phyloP scores from a whole-genome alignment of 345 rosid species.

The Salix viminalis region DNA sequence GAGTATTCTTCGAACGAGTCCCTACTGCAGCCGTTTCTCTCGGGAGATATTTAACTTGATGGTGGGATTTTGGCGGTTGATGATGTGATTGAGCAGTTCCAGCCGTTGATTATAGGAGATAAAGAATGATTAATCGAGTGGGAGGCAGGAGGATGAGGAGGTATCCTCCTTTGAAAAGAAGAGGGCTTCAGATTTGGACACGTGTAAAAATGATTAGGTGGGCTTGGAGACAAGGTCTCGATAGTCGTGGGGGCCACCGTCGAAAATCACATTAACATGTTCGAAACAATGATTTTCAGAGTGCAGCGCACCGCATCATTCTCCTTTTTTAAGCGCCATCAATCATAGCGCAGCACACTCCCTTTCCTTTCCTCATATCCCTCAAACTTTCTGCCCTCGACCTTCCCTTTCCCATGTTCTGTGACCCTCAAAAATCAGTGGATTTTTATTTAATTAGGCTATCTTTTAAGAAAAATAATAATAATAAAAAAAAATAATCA shows the following conservation, averaged over 20 bases:
- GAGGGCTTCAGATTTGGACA: background rate
- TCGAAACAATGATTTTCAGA: slow-evolving; percentile 12
- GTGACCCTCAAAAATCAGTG: no score
- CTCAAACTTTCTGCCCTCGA: background rate
- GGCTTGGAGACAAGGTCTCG: background rate
- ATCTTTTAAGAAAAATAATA: no score
- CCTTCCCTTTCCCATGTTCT: background rate
- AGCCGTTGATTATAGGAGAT: background rate
- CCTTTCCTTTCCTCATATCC: background rate
- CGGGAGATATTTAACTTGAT: background rate
- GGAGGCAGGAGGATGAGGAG: background rate
- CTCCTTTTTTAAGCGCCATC: background rate
- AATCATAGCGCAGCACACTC: background rate
- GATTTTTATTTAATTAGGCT: no score
- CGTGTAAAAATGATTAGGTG: background rate
- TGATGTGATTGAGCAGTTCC: background rate
- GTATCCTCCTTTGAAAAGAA: background rate
- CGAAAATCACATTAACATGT: background rate
- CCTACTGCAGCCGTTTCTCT: background rate
- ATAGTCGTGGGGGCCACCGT: slow-evolving; percentile 12
- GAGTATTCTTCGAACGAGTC: slow-evolving; percentile 10
- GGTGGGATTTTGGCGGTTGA: background rate
- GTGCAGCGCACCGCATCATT: slow-evolving; percentile 21
- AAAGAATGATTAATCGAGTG: background rate
- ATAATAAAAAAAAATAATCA: no score